Evolutionary conservation across 2,329 filamentous ascomycete species (phyloP).

Genomic region (Diplocarpon rosae): DNA sequence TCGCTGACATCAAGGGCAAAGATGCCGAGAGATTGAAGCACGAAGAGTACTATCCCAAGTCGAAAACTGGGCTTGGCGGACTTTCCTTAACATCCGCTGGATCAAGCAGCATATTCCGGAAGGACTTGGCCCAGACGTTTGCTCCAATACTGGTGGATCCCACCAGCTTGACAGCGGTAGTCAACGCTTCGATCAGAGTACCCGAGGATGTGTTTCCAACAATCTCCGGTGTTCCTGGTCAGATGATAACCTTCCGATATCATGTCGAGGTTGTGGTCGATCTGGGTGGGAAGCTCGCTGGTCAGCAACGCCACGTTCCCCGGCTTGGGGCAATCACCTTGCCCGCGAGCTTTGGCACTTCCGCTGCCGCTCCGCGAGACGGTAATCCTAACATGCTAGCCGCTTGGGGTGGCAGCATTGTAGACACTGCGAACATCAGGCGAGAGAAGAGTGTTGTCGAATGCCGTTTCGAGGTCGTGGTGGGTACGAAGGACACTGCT

Average conservation of each 20-base stretch:
- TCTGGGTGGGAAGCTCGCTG: slow-evolving; percentile 72
- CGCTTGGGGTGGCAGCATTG: slow-evolving; percentile 55
- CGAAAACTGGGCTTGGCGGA: slow-evolving; percentile 74
- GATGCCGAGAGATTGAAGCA: slow-evolving; percentile 55
- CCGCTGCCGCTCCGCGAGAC: slow-evolving; percentile 21
- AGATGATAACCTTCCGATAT: slow-evolving; percentile 93
- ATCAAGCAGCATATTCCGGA: slow-evolving; percentile 86
- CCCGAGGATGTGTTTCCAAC: slow-evolving; percentile 89
- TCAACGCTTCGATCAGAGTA: slow-evolving; percentile 74
- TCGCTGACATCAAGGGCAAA: slow-evolving; percentile 41
- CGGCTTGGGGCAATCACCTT: slow-evolving; percentile 22
- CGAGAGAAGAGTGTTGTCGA: slow-evolving; percentile 88
- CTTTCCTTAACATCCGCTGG: slow-evolving; percentile 77
- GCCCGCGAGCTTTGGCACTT: slow-evolving; percentile 16
- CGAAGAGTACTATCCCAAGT: slow-evolving; percentile 78
- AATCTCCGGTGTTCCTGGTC: slow-evolving; percentile 77
- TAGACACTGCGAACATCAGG: slow-evolving; percentile 77
- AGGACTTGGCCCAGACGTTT: slow-evolving; percentile 83
- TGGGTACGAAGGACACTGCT: slow-evolving; percentile 71
- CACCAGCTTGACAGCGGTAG: slow-evolving; percentile 60
- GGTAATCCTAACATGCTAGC: slow-evolving; percentile 36
- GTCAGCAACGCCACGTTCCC: slow-evolving; percentile 38
- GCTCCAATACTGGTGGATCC: slow-evolving; percentile 85
- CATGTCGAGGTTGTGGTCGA: slow-evolving; percentile 89
- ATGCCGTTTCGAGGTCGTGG: slow-evolving; percentile 73